These are phyloP conservation scores for Fusarium subtropicale DNA, from an alignment of 2,329 filamentous ascomycete species.

Conservation along the genomic window DNA sequence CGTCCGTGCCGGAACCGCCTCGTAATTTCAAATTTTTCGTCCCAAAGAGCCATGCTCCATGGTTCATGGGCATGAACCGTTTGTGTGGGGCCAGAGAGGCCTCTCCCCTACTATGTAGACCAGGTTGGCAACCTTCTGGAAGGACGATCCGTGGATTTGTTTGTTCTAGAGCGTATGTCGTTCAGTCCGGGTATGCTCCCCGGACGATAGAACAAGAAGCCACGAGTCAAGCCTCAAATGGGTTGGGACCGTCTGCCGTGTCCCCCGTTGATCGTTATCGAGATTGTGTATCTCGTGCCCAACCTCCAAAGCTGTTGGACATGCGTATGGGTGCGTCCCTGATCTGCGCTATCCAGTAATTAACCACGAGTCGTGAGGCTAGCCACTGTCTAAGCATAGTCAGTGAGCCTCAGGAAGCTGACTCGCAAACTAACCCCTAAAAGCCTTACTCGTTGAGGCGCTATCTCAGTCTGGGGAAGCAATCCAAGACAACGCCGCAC, in stretches of 20 bases:
- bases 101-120: slow-evolving; percentile 24
- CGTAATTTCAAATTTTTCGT: slow-evolving; percentile 49
- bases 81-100: slow-evolving; percentile 39
- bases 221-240: slow-evolving; percentile 40
- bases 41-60: slow-evolving; percentile 37
- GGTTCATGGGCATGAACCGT: slow-evolving; percentile 30
- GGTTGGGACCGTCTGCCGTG: slow-evolving; percentile 27
- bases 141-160: slow-evolving; percentile 41
- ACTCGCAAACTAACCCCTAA: slow-evolving; percentile 22
- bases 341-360: slow-evolving; percentile 24
- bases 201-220: slow-evolving; percentile 30
- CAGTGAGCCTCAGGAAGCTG: slow-evolving; percentile 27
- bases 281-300: slow-evolving; percentile 31
- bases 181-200: slow-evolving; percentile 40
- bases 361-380: slow-evolving; percentile 30
- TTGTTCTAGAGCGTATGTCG: slow-evolving; percentile 35
- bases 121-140: slow-evolving; percentile 46
- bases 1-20: slow-evolving; percentile 39
- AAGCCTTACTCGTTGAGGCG: slow-evolving; percentile 7
- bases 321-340: slow-evolving; percentile 8
- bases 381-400: slow-evolving; percentile 7
- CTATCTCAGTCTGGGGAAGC: slow-evolving; percentile 41
- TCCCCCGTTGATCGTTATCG: slow-evolving; percentile 39
- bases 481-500: slow-evolving; percentile 29
- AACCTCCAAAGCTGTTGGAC: slow-evolving; percentile 6